Percentiles rank a stretch among this genome's conserved stretches.
These are phyloP conservation scores for Umbellularia californica DNA, from an alignment of 164 flowering plant genomes.

Conservation along the genomic window DNA sequence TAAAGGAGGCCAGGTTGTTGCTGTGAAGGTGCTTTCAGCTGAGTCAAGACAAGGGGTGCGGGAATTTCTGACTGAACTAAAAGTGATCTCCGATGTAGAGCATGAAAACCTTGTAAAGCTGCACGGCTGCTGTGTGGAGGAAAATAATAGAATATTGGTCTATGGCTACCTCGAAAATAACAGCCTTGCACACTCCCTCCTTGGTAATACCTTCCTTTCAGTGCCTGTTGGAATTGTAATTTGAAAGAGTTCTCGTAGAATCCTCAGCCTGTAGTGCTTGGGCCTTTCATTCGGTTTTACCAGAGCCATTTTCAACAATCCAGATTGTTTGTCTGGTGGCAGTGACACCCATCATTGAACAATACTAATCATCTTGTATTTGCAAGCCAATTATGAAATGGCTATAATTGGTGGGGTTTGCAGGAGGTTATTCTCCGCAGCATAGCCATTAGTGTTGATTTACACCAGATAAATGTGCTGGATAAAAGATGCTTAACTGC, in stretches of 20 bases:
- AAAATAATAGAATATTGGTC: slow-evolving; percentile 71
- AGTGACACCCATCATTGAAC: not conserved
- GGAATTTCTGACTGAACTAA: slow-evolving; percentile 83
- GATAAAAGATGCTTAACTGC: not conserved
- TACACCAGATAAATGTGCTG: not conserved
- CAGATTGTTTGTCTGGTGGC: not conserved
- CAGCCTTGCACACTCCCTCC: slow-evolving; percentile 74
- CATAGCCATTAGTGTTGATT: not conserved
- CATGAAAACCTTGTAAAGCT: slow-evolving; percentile 84
- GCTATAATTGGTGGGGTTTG: not conserved
- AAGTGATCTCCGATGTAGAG: slow-evolving; percentile 57
- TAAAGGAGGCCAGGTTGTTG: slow-evolving; percentile 60
- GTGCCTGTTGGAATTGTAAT: not conserved
- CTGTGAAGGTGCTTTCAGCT: slow-evolving; percentile 86
- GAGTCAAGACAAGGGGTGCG: slow-evolving; percentile 75
- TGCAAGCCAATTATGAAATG: too few species aligned
- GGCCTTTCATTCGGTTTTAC: not conserved
- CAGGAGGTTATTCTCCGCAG: not conserved
- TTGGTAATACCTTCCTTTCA: slow-evolving; percentile 41
- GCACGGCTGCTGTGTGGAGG: slow-evolving; percentile 87
- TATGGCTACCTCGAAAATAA: slow-evolving; percentile 84
- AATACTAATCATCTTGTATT: not conserved
- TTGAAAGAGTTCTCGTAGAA: not conserved
- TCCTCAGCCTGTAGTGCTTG: not conserved
- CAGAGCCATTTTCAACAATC: not conserved